Base-by-base conservation (phyloP, 1,284 basidiomycete genomes). In the Cystobasidium sp. region DNA sequence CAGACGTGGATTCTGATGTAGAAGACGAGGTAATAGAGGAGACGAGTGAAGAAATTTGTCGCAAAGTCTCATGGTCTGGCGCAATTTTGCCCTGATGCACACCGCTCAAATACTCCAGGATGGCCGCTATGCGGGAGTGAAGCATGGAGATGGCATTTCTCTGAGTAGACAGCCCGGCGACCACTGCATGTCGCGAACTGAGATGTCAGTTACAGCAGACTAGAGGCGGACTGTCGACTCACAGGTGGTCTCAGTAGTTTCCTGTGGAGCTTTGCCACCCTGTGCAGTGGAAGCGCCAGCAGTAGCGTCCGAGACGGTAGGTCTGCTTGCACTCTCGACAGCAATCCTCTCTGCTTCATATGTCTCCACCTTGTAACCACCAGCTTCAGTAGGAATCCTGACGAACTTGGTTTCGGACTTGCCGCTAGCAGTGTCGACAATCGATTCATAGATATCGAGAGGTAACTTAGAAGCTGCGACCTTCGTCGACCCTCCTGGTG, bases 341-440 rank as follows among this genome's bases (percentile, higher is more conserved):
- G 97, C 97, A 76, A 99, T 97, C 41, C 97, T 88, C 81, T 99
- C 96, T 6, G 97, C 96, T 83, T 99, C 97, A 39, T 96, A 96
- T 0, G 95, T 97, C 83, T 97, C 94, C n/a, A 99, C 90, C 69
- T 86, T 89, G 84, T 87, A 98, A 0, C 89, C 83, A 0, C 88
- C 91, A 53, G 62, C 70, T 37, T 73, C 70, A 2, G 58, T 51
- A 5, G 70, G 49, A 49, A 73, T 73, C 44, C 44, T 55, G 52
- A 73, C 63, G 22, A 73, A 73, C 52, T 66, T 65, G 49, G 56
- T 66, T 44, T 64, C 70, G 43, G 59, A 64, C 44, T 66, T 73
- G 51, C 70, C 70, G 78, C 91, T 89, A 68, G 88, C 86, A 70
- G 94, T 90, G 80, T 93, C 91, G 46, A 94, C 86, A 0, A 91